Conservation (phyloP, 2,329 filamentous ascomycete genomes). For the Trichophyton rubrum region DNA sequence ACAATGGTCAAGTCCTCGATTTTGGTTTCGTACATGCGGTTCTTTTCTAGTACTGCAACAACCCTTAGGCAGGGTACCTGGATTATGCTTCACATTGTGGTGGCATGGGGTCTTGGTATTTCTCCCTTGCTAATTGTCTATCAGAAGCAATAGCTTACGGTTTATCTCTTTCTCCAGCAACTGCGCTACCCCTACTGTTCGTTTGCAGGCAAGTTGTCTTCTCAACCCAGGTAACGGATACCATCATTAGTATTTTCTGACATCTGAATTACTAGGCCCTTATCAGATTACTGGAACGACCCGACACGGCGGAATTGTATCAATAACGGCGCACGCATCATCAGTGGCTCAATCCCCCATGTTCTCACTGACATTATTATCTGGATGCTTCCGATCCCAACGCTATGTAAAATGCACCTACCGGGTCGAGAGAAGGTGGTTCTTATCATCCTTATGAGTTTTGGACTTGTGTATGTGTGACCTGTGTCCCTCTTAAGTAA, state of each 20-base stretch:
- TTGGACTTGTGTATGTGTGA: conserved; percentile 12
- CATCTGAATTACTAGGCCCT: conserved; percentile 6
- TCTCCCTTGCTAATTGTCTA: too few species aligned
- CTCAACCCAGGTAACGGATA: not conserved
- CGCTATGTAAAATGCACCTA: conserved; percentile 11
- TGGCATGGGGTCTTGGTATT: conserved; percentile 13
- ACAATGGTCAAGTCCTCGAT: conserved; percentile 14
- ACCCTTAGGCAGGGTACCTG: conserved; percentile 6
- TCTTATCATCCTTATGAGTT: conserved; percentile 14
- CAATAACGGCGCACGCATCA: conserved; percentile 8
- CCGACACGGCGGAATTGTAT: conserved; percentile 6
- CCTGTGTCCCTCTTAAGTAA: not conserved
- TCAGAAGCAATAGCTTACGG: not conserved
- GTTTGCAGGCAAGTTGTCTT: conserved; percentile 11
- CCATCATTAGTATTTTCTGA: not conserved
- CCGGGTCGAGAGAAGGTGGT: conserved; percentile 11
- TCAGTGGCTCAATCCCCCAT: conserved; percentile 10
- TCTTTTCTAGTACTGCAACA: conserved; percentile 4
- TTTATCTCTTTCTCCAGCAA: conserved; percentile 7
- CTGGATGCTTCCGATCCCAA: conserved; percentile 13
- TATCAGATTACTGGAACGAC: conserved; percentile 11
- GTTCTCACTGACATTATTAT: conserved; percentile 13
- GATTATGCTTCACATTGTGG: conserved; percentile 10
- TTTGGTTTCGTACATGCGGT: conserved; percentile 12
- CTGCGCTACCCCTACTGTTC: conserved; percentile 10